A percentile compares a stretch with the other conserved stretches of the same genome.
Conservation (phyloP, 2,329 filamentous ascomycete species). For the Fonsecaea pugnacius region DNA sequence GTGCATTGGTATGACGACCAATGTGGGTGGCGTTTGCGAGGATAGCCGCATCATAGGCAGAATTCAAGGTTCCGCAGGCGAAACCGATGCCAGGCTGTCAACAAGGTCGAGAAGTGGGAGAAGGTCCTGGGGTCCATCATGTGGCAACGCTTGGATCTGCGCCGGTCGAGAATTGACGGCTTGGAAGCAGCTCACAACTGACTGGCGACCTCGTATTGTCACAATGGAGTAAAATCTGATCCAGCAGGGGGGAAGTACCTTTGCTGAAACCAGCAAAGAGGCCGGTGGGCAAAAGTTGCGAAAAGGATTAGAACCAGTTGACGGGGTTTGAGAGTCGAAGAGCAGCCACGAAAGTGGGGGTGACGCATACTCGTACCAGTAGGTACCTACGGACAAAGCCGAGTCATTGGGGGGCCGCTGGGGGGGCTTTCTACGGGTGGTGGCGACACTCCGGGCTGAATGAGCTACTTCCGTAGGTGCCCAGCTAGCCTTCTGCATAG, state of each 20-base stretch:
- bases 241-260: not conserved
- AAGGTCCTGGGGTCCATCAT: not conserved
- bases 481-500: not conserved
- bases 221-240: conserved; percentile 13
- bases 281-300: conserved; percentile 1
- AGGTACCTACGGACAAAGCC: not conserved
- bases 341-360: conserved; percentile 11
- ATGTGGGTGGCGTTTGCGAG: conserved; percentile 23
- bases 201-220: conserved; percentile 22
- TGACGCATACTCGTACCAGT: not conserved
- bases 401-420: not conserved
- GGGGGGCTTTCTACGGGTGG: not conserved
- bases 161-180: not conserved
- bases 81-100: conserved; percentile 21
- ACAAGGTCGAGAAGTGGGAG: not conserved
- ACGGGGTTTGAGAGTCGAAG: conserved; percentile 7
- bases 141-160: conserved; percentile 22
- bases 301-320: conserved; percentile 16
- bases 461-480: not conserved
- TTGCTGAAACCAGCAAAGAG: conserved; percentile 5
- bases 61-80: conserved; percentile 11
- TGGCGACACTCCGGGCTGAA: conserved; percentile 4
- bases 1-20: conserved; percentile 21
- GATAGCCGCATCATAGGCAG: conserved; percentile 28
- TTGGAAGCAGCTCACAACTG: conserved; percentile 14